These are phyloP conservation scores for Aspergillus sp. DNA, from an alignment of 2,329 filamentous ascomycete species.

Conservation along the genomic window DNA sequence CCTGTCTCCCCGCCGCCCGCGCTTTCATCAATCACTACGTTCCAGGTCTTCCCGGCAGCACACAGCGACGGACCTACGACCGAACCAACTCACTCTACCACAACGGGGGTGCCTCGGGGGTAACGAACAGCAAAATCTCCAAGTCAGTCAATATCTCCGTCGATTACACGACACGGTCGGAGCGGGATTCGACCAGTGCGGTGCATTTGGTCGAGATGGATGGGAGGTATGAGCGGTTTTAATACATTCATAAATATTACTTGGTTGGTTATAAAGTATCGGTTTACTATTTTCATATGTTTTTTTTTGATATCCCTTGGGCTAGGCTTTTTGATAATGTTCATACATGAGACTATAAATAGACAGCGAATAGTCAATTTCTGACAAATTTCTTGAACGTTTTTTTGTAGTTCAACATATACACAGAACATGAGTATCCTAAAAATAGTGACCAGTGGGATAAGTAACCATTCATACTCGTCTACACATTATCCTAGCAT, in stretches of 20 bases:
- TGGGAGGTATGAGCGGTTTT: not conserved
- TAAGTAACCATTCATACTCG: no score
- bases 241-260: not conserved
- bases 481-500: not conserved
- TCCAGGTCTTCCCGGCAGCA: constrained; percentile 19
- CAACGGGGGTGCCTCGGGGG: not conserved
- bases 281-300: not conserved
- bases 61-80: constrained; percentile 15
- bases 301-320: not conserved
- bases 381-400: no score
- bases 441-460: no score
- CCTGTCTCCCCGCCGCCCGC: constrained; percentile 29
- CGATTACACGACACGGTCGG: constrained; percentile 21
- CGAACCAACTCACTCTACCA: constrained; percentile 3
- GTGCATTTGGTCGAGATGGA: constrained; percentile 19
- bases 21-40: constrained; percentile 25
- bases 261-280: no score
- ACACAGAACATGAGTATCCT: no score
- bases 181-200: constrained; percentile 16
- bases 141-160: constrained; percentile 29
- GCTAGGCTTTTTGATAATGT: not conserved
- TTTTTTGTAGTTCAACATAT: no score
- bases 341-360: no score
- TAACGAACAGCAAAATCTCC: constrained; percentile 22
- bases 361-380: no score